Conservation (phyloP, 495 filamentous ascomycete species). For the Terfezia claveryi region DNA sequence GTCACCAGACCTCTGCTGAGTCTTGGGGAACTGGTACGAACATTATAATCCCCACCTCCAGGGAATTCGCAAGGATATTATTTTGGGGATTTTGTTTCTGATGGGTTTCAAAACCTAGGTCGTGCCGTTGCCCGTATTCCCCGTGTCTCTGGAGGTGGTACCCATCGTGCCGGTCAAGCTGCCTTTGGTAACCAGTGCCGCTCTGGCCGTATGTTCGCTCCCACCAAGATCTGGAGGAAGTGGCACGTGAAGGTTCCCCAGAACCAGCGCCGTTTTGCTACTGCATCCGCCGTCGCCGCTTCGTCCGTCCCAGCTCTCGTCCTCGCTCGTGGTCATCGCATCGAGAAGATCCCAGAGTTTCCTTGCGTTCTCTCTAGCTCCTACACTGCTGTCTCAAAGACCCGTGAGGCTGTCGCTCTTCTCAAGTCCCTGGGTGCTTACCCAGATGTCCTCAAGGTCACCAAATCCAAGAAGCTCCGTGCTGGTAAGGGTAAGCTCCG, state of each 20-base stretch:
- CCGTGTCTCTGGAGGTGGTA: slow-evolving; percentile 99
- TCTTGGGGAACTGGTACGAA: slow-evolving; percentile 98
- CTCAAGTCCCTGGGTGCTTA: slow-evolving; percentile 77
- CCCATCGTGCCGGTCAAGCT: slow-evolving; percentile 98
- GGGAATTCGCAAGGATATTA: not conserved
- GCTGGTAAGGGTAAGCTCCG: slow-evolving; percentile 96
- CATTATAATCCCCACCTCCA: slow-evolving; percentile 1
- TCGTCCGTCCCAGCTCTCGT: slow-evolving; percentile 86
- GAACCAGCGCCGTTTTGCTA: slow-evolving; percentile 93
- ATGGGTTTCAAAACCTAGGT: slow-evolving; percentile 30
- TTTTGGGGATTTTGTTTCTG: not conserved
- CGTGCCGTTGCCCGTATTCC: slow-evolving; percentile 99
- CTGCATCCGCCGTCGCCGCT: slow-evolving; percentile 85
- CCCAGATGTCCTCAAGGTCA: slow-evolving; percentile 79
- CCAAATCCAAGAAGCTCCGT: slow-evolving; percentile 76
- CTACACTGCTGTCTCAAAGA: slow-evolving; percentile 58
- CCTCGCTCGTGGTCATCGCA: slow-evolving; percentile 88
- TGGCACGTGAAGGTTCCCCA: slow-evolving; percentile 99
- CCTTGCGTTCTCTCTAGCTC: slow-evolving; percentile 85
- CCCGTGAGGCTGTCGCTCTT: slow-evolving; percentile 63
- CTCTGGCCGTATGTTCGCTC: slow-evolving; percentile 99
- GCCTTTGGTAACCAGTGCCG: slow-evolving; percentile 99
- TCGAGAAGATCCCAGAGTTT: slow-evolving; percentile 80
- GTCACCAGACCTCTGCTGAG: slow-evolving; percentile 98
- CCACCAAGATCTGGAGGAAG: slow-evolving; percentile 99